Conservation (phyloP, 2,329 filamentous ascomycete genomes). For the Verticillium nubilum region DNA sequence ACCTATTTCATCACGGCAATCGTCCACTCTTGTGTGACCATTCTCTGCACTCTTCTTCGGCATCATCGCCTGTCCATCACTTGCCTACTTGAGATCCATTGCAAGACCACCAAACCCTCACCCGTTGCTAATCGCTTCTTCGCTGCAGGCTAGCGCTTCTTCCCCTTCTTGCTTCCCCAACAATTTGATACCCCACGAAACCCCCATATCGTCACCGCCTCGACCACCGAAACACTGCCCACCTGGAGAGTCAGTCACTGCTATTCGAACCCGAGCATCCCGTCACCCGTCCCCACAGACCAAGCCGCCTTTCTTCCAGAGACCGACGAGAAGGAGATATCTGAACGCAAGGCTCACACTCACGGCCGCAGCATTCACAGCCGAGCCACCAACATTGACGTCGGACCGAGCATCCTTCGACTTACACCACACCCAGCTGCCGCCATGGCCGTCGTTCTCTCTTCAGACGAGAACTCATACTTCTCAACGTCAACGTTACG, state of each 20-base stretch:
- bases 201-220: background rate
- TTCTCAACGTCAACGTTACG: constrained; percentile 49
- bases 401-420: constrained; percentile 7
- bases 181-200: background rate
- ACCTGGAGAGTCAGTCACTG: background rate
- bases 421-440: constrained; percentile 2
- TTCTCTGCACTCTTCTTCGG: background rate
- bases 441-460: constrained; percentile 50
- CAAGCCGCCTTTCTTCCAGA: background rate
- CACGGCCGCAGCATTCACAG: constrained; percentile 7
- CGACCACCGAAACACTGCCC: background rate
- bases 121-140: background rate
- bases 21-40: background rate
- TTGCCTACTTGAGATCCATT: background rate
- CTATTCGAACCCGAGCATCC: background rate
- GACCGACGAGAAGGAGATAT: background rate
- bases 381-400: constrained; percentile 1
- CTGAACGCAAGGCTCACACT: background rate
- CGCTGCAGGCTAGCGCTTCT: background rate
- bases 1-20: background rate
- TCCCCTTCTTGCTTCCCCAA: background rate
- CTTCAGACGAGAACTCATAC: constrained; percentile 51
- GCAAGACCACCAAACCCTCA: background rate
- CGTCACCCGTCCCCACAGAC: background rate
- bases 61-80: background rate